A percentile compares a stretch with the other conserved stretches of the same genome.
These are phyloP conservation scores for Parmales sp. DNA, from an alignment of 108 stramenopile species.

Conservation along the genomic window DNA sequence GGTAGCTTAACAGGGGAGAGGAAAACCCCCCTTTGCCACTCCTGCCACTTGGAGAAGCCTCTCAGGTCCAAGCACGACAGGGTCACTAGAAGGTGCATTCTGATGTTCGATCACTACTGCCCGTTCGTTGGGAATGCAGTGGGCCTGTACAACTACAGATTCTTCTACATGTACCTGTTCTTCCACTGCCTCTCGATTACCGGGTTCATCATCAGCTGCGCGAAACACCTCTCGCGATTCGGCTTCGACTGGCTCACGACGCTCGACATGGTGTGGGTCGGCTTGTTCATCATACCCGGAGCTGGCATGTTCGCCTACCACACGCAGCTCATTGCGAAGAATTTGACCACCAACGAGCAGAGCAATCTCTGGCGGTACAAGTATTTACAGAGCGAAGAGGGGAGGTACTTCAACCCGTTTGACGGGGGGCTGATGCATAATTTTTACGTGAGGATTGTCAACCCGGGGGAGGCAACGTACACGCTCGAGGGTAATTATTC, in stretches of 20 bases:
- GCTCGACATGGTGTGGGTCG: slow-evolving; percentile 33
- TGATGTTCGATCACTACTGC: slow-evolving; percentile 96
- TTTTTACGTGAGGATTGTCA: slow-evolving; percentile 16
- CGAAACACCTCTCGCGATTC: slow-evolving; percentile 36
- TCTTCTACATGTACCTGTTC: slow-evolving; percentile 73
- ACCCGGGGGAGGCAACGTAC: neutral
- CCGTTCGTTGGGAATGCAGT: slow-evolving; percentile 90
- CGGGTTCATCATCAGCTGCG: slow-evolving; percentile 39
- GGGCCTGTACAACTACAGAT: slow-evolving; percentile 88
- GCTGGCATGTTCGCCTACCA: slow-evolving; percentile 67
- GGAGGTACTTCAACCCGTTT: slow-evolving; percentile 69
- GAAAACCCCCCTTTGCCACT: slow-evolving; percentile 82
- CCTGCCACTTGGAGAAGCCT: slow-evolving; percentile 85
- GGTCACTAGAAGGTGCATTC: slow-evolving; percentile 69
- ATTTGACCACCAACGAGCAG: slow-evolving; percentile 94
- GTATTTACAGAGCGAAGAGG: slow-evolving; percentile 52
- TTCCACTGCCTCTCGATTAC: slow-evolving; percentile 38
- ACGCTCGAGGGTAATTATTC: too few relatives aligned
- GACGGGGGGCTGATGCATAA: slow-evolving; percentile 53
- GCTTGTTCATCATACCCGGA: slow-evolving; percentile 46
- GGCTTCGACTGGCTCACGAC: slow-evolving; percentile 28
- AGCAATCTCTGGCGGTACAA: slow-evolving; percentile 60
- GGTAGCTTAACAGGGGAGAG: neutral
- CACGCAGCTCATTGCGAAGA: slow-evolving; percentile 59
- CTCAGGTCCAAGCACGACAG: slow-evolving; percentile 90